Evolutionary conservation across 2,329 filamentous ascomycete species (phyloP).

Genomic region (Curvularia sp.): DNA sequence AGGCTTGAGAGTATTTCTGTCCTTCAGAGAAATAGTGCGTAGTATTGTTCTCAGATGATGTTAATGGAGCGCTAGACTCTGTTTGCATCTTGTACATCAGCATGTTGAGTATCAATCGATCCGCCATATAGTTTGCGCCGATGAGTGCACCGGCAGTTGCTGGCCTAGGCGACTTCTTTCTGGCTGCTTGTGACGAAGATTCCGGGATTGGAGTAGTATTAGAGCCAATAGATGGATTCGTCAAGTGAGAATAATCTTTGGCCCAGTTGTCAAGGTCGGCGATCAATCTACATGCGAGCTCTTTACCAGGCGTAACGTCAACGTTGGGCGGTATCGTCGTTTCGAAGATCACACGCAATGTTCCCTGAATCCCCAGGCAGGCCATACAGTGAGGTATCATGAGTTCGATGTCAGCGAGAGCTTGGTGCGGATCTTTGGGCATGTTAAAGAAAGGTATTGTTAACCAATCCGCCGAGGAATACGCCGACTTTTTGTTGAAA

Average conservation of each 20-base stretch:
- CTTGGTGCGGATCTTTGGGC: slow-evolving; percentile 36
- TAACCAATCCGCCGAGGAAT: slow-evolving; percentile 41
- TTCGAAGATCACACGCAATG: slow-evolving; percentile 32
- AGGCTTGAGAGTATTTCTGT: neutral
- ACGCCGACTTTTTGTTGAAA: slow-evolving; percentile 39
- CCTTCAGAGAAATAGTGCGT: neutral
- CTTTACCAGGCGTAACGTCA: slow-evolving; percentile 23
- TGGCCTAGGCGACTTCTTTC: neutral
- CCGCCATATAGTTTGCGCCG: slow-evolving; percentile 10
- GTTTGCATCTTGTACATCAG: slow-evolving; percentile 21
- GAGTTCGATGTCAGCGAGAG: slow-evolving; percentile 38
- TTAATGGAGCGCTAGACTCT: slow-evolving; percentile 1
- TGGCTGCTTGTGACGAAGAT: neutral
- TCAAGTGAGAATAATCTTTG: neutral
- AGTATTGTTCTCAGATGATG: slow-evolving; percentile 10
- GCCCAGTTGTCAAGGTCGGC: slow-evolving; percentile 19
- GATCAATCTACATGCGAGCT: slow-evolving; percentile 27
- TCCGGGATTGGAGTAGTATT: neutral
- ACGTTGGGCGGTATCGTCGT: slow-evolving; percentile 19
- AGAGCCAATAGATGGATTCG: neutral
- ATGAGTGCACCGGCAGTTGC: slow-evolving; percentile 3
- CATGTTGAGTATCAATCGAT: slow-evolving; percentile 10
- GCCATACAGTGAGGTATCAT: slow-evolving; percentile 35
- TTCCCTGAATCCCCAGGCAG: slow-evolving; percentile 24
- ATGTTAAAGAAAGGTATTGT: slow-evolving; percentile 36